phyloP scores from a whole-genome alignment of 257 asterid genomes.

The Apocynum venetum region DNA sequence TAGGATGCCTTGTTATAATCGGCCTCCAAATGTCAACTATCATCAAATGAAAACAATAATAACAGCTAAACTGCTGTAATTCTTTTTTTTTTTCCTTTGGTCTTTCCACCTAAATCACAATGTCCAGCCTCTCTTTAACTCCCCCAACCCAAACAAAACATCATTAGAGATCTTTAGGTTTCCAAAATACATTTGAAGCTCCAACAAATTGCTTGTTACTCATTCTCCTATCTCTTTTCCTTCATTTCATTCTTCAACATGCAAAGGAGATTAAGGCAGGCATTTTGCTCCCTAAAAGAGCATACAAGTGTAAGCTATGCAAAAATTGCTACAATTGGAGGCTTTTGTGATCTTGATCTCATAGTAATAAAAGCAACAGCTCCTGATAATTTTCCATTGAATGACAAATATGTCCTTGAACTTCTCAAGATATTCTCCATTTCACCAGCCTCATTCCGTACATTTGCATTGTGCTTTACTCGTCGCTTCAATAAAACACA shows the following conservation, averaged over 20 bases:
- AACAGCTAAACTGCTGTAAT: not conserved
- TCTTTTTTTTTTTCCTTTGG: not conserved
- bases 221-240: too few species aligned
- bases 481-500: conserved; percentile 42
- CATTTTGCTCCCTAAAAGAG: conserved; percentile 40
- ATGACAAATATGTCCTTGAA: conserved; percentile 43
- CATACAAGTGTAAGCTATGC: conserved; percentile 51
- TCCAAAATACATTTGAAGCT: not conserved
- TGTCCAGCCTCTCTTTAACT: not conserved
- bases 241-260: not conserved
- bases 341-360: conserved; percentile 46
- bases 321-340: conserved; percentile 54
- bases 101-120: not conserved
- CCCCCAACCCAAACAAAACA: not conserved
- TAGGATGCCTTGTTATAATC: not conserved
- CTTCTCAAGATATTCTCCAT: conserved; percentile 45
- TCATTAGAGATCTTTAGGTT: not conserved
- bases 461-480: conserved; percentile 39
- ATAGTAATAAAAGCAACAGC: conserved; percentile 56
- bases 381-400: conserved; percentile 46
- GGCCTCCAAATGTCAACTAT: not conserved
- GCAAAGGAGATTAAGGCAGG: conserved; percentile 36
- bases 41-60: not conserved
- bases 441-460: conserved; percentile 34
- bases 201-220: too few species aligned